Evolutionary conservation across 2,329 filamentous ascomycete genomes (phyloP), one percentile per base, ranked within the genome.

Genomic region (Botryotinia calthae): DNA sequence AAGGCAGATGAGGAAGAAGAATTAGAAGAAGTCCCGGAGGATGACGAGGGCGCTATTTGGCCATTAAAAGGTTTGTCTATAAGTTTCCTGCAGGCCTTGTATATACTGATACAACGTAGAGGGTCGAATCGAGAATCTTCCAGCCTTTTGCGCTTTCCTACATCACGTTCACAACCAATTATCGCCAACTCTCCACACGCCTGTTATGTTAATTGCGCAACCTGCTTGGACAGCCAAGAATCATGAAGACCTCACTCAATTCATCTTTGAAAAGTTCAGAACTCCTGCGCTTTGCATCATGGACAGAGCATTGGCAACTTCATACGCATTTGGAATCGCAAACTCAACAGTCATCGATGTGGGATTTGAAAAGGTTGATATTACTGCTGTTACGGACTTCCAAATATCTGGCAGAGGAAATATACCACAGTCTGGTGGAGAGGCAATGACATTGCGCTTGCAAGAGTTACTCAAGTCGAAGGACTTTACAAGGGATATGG

Each of bases 181-280:
- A 74, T 96, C 94, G 74, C 94, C 94, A 40, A 94, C 93, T 4
- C 96, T 97, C 81, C 96, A 98, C 84, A 98, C 95, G 0, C 95
- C 96, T 2, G 93, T 99, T 76, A 87, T 98, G 81, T 89, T 99
- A 75, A 92, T 98, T 82, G 89, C 92, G 12, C 93, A 97, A 77
- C 95, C 96, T 6, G 91, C 91, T 77, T 99, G 96, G 95, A 94
- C 94, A 6, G 89, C 92, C 14, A 91, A 92, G 75, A 94, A 98
- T 82, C 91, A 91, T 81, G 95, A 98, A 83, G 88, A 88, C 56
- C 91, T 99, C 76, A 93, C 95, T 22, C 93, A 96, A 75, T 99
- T 97, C 85, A 89, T 98, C 76, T 99, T 99, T 79, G 96, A 99
- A 83, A 97, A 96, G 83, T 97, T 97, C 81, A 96, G 95, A 84